A percentile compares a stretch with the other conserved stretches of the same genome.
Conservation (phyloP, 495 filamentous ascomycete species). For the Thozetella sp. region DNA sequence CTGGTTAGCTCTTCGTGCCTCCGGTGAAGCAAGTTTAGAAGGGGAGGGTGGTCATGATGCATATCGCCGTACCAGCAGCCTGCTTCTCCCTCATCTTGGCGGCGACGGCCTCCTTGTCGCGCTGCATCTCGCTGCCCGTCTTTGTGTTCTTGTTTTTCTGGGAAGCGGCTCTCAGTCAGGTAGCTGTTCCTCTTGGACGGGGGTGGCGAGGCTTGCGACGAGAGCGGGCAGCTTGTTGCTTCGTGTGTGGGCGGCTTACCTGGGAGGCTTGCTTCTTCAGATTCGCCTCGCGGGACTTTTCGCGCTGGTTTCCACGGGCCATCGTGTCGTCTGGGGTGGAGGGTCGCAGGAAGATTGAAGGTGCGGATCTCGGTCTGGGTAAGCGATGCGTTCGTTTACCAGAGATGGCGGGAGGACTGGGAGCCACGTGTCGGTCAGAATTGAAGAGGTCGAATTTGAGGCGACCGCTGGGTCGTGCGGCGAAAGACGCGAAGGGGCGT, state of each 20-base stretch:
- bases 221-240: background rate
- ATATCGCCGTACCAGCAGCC: constrained; percentile 63
- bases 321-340: too few species aligned
- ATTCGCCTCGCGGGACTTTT: constrained; percentile 82
- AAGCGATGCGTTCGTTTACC: too few species aligned
- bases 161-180: constrained; percentile 9
- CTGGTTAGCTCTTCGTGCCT: background rate
- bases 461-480: too few species aligned
- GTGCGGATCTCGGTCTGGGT: too few species aligned
- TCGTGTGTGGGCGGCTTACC: constrained; percentile 43
- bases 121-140: constrained; percentile 70
- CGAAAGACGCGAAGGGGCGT: too few species aligned
- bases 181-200: constrained; percentile 8
- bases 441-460: too few species aligned
- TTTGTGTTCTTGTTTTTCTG: constrained; percentile 64
- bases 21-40: background rate
- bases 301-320: constrained; percentile 93
- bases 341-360: too few species aligned
- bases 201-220: constrained; percentile 6
- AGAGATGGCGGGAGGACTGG: too few species aligned
- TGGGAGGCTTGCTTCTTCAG: constrained; percentile 61
- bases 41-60: background rate
- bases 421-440: too few species aligned
- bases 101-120: constrained; percentile 75
- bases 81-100: constrained; percentile 92